Evolutionary conservation across 495 filamentous ascomycete genomes (phyloP), one percentile per base, ranked within the genome.

Genomic region (Emericellopsis terricola): DNA sequence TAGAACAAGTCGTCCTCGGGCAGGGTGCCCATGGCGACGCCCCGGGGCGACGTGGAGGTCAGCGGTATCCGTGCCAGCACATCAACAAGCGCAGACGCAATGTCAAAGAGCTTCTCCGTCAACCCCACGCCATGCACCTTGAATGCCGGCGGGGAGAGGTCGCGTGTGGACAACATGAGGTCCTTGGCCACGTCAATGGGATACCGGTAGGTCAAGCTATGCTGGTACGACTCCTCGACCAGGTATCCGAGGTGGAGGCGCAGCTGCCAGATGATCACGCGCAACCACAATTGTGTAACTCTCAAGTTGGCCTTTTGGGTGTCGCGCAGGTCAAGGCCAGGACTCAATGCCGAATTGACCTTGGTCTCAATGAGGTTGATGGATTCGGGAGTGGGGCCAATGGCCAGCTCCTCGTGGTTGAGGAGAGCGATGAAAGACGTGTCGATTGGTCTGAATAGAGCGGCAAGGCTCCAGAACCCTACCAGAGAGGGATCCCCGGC

Each of bases 281-380:
- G 62, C 11, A 82, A 62, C 78, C 78, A 84, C 47, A 77, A 69
- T 47, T 81, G 76, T 11, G 75, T 78, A n/a, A 73, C 62, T 14
- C 69, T 57, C 2, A 84, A 58, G 43, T 83, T 78, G 13, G 77
- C 75, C 9, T 70, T 66, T 52, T 86, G 79, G 11, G 63, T 75
- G 36, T 81, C 72, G 3, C 73, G 70, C 36, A 64, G 56, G n/a
- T 70, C 57, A 10, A 73, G 55, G 26, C 67, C 63, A 4, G 55
- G 39, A 1, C 71, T 70, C 2, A 81, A 46, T 4, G 72, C 69
- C 33, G 66, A 59, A 11, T 55, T 65, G 8, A 81, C 61, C 37
- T 67, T 60, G 19, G 62, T 53, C 41, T 81, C 72, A 7, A 77
- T 48, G 1, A 52, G 55, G 13, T 66, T 56, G 16, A 79, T 57